A percentile compares a stretch with the other conserved stretches of the same genome.
Conservation (phyloP, 768 basidiomycete species). For the Tricholoma furcatifolium region DNA sequence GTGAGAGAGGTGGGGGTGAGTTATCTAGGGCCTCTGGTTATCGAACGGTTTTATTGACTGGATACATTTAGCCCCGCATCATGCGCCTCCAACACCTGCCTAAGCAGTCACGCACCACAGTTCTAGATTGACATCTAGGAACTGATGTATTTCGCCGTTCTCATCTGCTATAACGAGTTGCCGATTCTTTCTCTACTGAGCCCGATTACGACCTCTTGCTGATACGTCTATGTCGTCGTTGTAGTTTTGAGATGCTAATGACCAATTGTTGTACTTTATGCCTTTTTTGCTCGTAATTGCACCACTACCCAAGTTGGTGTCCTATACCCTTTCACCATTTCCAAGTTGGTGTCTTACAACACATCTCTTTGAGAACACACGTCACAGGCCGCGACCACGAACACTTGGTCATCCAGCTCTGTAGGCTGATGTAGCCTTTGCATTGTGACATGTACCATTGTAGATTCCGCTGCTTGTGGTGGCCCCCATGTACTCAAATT, state of each 20-base stretch:
- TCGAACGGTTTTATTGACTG: conserved; percentile 2
- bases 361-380: too few species aligned
- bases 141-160: conserved; percentile 5
- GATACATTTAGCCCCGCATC: conserved; percentile 8
- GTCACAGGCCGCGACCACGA: too few species aligned
- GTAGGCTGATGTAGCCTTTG: too few species aligned
- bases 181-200: background rate
- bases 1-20: conserved; percentile 39
- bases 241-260: conserved; percentile 12
- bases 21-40: background rate
- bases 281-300: too few species aligned
- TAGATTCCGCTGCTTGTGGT: too few species aligned
- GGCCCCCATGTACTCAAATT: too few species aligned
- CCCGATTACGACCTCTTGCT: background rate
- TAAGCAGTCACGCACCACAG: conserved; percentile 11
- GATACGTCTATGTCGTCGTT: conserved; percentile 9
- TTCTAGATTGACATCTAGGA: conserved; percentile 3
- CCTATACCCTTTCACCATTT: too few species aligned
- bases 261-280: background rate
- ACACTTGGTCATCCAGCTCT: too few species aligned
- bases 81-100: conserved; percentile 20
- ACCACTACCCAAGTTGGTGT: too few species aligned
- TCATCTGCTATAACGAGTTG: conserved; percentile 1
- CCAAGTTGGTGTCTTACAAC: too few species aligned
- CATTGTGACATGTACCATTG: too few species aligned